phyloP scores from a whole-genome alignment of 768 basidiomycete genomes.

The Pleurotus ostreatus region DNA sequence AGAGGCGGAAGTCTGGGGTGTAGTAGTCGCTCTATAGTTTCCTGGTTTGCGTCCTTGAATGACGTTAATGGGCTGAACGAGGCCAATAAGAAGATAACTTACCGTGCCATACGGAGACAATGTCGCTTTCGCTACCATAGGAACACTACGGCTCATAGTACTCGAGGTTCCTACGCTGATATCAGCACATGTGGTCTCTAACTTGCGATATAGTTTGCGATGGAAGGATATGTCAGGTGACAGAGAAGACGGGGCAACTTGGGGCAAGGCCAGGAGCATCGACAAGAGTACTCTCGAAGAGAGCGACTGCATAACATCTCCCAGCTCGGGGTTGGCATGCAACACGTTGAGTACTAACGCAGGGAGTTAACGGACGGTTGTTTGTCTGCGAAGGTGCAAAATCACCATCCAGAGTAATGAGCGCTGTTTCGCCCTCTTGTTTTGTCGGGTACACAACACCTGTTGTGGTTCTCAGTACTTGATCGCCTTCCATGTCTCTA shows the following conservation, averaged over 20 bases:
- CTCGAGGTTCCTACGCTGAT: constrained; percentile 51
- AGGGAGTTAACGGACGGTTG: not conserved
- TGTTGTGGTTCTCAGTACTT: constrained; percentile 52
- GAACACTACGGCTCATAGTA: constrained; percentile 57
- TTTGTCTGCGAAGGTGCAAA: not conserved
- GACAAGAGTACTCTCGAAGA: constrained; percentile 55
- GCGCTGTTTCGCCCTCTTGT: constrained; percentile 48
- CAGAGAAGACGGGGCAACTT: constrained; percentile 48
- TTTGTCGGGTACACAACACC: constrained; percentile 43
- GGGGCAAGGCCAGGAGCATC: constrained; percentile 51
- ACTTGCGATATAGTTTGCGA: constrained; percentile 33
- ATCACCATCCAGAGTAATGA: constrained; percentile 45
- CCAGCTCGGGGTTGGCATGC: constrained; percentile 47
- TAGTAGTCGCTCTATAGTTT: constrained; percentile 47
- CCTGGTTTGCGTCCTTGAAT: not conserved
- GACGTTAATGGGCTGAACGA: too few species aligned
- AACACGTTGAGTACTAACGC: constrained; percentile 45
- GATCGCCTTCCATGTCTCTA: constrained; percentile 72
- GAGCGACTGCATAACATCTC: constrained; percentile 53
- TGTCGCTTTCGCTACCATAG: constrained; percentile 46
- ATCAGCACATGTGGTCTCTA: constrained; percentile 45
- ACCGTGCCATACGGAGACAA: constrained; percentile 21
- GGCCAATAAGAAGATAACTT: too few species aligned
- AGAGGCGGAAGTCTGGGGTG: constrained; percentile 81
- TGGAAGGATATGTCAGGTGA: constrained; percentile 53